Conservation (phyloP, 2,329 filamentous ascomycete species). For the Cryphonectria naterciae region DNA sequence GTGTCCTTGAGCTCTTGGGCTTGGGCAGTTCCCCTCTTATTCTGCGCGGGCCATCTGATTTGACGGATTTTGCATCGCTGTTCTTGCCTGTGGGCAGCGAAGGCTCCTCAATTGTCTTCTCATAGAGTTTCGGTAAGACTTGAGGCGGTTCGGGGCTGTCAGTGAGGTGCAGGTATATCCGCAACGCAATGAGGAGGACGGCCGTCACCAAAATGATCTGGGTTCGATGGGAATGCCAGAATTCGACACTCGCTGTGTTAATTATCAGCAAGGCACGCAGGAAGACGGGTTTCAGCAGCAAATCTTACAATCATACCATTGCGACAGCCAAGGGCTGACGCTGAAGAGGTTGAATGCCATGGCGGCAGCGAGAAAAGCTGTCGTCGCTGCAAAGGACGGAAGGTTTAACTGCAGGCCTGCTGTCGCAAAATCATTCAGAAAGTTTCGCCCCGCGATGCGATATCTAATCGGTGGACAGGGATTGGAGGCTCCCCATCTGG, state of each 20-base stretch:
- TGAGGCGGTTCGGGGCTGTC: conserved; percentile 41
- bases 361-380: background rate
- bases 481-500: conserved; percentile 7
- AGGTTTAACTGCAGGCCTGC: background rate
- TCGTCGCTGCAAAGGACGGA: background rate
- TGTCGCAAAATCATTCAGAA: conserved; percentile 17
- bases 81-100: conserved; percentile 25
- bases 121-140: conserved; percentile 43
- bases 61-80: conserved; percentile 37
- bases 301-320: conserved; percentile 20
- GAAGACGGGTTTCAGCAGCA: background rate
- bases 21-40: conserved; percentile 48
- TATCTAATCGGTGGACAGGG: conserved; percentile 16
- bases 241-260: conserved; percentile 38
- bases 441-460: conserved; percentile 22
- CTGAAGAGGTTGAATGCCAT: conserved; percentile 21
- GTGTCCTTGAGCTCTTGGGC: conserved; percentile 40
- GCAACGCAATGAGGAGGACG: conserved; percentile 43
- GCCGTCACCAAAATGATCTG: conserved; percentile 47
- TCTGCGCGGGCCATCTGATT: conserved; percentile 49
- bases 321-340: conserved; percentile 25
- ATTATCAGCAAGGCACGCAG: background rate
- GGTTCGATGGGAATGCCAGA: conserved; percentile 53
- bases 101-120: conserved; percentile 20
- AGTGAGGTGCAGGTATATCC: conserved; percentile 48